phyloP scores from a whole-genome alignment of 1,284 basidiomycete species.

The Neolentinus lepideus region DNA sequence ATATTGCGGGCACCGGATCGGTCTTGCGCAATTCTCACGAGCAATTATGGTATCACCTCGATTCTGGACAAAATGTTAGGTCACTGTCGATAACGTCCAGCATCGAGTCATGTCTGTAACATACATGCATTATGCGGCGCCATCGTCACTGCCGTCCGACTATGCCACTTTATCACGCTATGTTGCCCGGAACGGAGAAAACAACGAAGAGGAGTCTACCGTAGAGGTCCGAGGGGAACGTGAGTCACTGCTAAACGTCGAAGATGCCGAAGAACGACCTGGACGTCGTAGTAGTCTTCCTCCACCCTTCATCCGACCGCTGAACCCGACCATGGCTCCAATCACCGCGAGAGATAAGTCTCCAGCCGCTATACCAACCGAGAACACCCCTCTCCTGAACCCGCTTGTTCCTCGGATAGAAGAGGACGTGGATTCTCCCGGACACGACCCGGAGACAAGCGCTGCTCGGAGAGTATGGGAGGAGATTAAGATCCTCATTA shows the following conservation, averaged over 20 bases:
- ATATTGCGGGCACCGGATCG: no score
- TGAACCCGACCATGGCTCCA: conserved; percentile 25
- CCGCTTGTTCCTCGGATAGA: conserved; percentile 40
- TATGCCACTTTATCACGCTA: conserved; percentile 52
- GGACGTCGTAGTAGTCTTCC: conserved; percentile 26
- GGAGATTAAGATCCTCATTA: conserved; percentile 51
- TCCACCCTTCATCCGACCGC: conserved; percentile 21
- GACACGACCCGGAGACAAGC: conserved; percentile 16
- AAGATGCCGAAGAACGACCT: conserved; percentile 6
- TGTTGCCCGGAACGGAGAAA: conserved; percentile 14
- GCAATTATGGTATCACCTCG: no score
- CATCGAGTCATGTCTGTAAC: conserved; percentile 29
- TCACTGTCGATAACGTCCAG: background rate
- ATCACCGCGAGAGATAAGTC: conserved; percentile 17
- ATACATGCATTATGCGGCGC: conserved; percentile 40
- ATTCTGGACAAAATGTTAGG: no score
- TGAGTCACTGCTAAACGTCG: conserved; percentile 5
- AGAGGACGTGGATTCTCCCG: conserved; percentile 24
- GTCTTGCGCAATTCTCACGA: no score
- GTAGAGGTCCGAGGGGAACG: conserved; percentile 1
- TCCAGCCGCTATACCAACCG: conserved; percentile 21
- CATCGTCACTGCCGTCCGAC: conserved; percentile 55
- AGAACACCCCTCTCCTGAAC: conserved; percentile 46
- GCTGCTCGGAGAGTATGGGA: conserved; percentile 39
- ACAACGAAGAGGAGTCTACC: conserved; percentile 7